Evolutionary conservation across 345 rosid species (phyloP), one percentile per base, ranked within the genome.

Genomic region (Aethionema arabicum): DNA sequence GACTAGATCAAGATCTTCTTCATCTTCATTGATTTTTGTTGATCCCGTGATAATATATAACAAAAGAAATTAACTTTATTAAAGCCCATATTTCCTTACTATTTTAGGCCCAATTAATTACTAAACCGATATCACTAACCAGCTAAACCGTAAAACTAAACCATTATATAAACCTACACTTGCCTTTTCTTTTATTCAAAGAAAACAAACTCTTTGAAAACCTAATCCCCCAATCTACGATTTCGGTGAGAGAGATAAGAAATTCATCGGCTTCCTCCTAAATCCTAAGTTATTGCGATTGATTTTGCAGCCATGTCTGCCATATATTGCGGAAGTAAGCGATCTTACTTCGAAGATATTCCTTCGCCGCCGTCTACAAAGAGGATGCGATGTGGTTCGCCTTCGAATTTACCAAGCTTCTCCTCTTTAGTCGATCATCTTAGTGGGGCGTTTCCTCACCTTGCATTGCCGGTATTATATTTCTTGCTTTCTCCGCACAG

Each of bases 1-100:
- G 88, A 62, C 51, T 41, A 72, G 52, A 8, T 76, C 80, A n/a
- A 52, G 38, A 30, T 29, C 75, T 7, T 68, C 56, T 14, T 52
- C 76, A n/a, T n/a, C n/a, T n/a, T n/a, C n/a, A 0, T 74, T 67
- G 58, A 76, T 85, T 55, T 88, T 83, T 65, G 96, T 80, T 54
- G 93, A 88, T 70, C 93, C 93, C 86, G 90, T 48, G 90, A 88
- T 65, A 64, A n/a, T n/a, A n/a, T 82, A 65, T 88, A 65, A 13
- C 42, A 16, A 15, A 15, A 6, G 2, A 2, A n/a, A 53, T 54
- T 21, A 36, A 54, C 61, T 33, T 42, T 43, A 11, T 14, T 59
- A 65, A n/a, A n/a, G n/a, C n/a, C n/a, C n/a, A n/a, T n/a, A n/a
- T n/a, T 21, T 21, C 27, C 27, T 21, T n/a, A n/a, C n/a, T n/a